These are phyloP conservation scores for Entrophospora sp. DNA, from an alignment of 192 early-diverging fungal species.

Conservation along the genomic window DNA sequence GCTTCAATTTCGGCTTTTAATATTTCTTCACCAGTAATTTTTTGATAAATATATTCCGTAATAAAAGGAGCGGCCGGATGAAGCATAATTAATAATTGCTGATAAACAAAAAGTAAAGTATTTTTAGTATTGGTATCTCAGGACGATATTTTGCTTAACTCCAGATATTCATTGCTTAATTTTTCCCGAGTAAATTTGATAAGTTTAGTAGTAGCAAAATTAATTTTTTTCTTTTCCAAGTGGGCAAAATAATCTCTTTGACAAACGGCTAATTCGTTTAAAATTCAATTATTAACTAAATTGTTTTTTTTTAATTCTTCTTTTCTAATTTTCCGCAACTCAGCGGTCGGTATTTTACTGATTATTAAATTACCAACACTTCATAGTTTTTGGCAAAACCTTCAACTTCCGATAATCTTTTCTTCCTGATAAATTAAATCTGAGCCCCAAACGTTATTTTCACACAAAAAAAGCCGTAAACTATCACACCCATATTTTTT, in stretches of 20 bases:
- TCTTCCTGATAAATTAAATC: constrained; percentile 11
- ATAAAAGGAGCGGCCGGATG: constrained; percentile 2
- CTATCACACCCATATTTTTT: constrained; percentile 15
- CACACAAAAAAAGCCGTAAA: constrained; percentile 10
- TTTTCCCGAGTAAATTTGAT: constrained; percentile 3
- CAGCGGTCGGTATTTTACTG: neutral
- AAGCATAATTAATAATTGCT: constrained; percentile 8
- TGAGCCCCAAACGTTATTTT: constrained; percentile 12
- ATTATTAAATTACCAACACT: constrained; percentile 7
- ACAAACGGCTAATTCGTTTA: neutral
- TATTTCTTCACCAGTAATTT: neutral
- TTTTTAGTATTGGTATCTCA: neutral
- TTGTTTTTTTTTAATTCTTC: neutral
- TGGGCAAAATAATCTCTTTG: neutral
- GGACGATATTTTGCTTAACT: neutral
- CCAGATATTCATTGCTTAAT: constrained; percentile 1
- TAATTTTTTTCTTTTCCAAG: neutral
- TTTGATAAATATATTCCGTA: neutral
- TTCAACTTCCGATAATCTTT: neutral
- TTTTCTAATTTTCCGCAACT: neutral
- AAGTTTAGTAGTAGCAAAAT: neutral
- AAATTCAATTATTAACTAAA: neutral
- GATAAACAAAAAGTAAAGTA: neutral
- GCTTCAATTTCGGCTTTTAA: neutral
- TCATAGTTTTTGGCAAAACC: constrained; percentile 8